A percentile compares a stretch with the other conserved stretches of the same genome.
phyloP scores from a whole-genome alignment of 83 land plant species.

The Larix sibirica region DNA sequence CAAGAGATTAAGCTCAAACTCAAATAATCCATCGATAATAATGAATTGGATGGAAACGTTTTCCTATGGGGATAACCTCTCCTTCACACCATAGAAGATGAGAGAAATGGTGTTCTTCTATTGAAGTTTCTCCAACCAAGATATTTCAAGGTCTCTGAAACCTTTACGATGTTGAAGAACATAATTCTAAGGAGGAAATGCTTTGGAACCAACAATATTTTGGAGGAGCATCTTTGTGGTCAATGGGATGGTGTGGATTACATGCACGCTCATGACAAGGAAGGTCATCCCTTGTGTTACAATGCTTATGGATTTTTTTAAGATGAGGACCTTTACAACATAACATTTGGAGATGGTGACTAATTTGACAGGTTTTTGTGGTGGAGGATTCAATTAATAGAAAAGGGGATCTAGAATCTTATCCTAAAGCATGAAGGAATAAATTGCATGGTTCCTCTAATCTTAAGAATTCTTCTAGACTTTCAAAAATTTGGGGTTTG shows the following conservation, averaged over 20 bases:
- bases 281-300: constrained; percentile 62
- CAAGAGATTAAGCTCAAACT: constrained; percentile 52
- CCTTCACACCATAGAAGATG: constrained; percentile 43
- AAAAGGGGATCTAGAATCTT: constrained; percentile 57
- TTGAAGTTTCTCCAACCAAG: constrained; percentile 79
- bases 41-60: constrained; percentile 25
- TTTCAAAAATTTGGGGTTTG: constrained; percentile 44
- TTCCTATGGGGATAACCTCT: constrained; percentile 67
- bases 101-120: constrained; percentile 56
- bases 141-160: constrained; percentile 70
- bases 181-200: constrained; percentile 61
- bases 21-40: constrained; percentile 34
- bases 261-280: constrained; percentile 39
- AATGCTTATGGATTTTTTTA: constrained; percentile 53
- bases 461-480: constrained; percentile 58
- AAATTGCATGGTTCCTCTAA: constrained; percentile 53
- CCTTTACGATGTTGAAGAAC: constrained; percentile 60
- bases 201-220: constrained; percentile 47
- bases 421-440: constrained; percentile 57
- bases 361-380: constrained; percentile 45
- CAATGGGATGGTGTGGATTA: constrained; percentile 34
- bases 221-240: constrained; percentile 46
- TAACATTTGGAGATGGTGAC: constrained; percentile 39
- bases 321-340: constrained; percentile 44
- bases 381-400: constrained; percentile 66